Percentiles rank a stretch among this genome's conserved stretches.
Conservation (phyloP, 2,329 filamentous ascomycete genomes). For the Anthostomella pinea region DNA sequence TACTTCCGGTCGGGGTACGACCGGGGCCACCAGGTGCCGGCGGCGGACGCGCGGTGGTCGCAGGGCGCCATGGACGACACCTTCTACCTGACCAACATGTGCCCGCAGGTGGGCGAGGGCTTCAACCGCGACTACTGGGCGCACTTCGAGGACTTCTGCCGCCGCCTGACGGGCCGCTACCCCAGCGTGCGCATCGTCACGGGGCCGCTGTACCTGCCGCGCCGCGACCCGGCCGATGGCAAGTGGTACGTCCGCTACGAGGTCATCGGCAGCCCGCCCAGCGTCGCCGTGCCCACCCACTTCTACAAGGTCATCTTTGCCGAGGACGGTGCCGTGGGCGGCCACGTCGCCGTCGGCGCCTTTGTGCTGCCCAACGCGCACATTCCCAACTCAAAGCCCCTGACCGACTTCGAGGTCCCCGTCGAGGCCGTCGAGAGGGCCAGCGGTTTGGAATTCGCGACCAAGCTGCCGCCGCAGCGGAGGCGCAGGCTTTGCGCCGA, state of each 20-base stretch:
- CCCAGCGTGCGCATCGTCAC: constrained; percentile 89
- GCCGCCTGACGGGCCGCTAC: constrained; percentile 75
- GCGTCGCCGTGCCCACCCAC: constrained; percentile 93
- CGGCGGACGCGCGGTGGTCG: constrained; percentile 93
- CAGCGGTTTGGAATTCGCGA: constrained; percentile 86
- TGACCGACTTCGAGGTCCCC: constrained; percentile 92
- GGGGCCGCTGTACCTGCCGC: constrained; percentile 88
- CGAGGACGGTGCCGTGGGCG: constrained; percentile 66
- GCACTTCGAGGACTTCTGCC: constrained; percentile 96
- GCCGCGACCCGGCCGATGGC: constrained; percentile 74
- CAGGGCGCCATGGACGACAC: constrained; percentile 94
- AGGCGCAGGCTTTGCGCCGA: constrained; percentile 82
- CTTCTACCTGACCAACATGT: constrained; percentile 94
- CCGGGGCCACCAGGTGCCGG: constrained; percentile 93
- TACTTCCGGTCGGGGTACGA: constrained; percentile 96
- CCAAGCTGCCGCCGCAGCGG: constrained; percentile 69
- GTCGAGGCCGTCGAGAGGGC: constrained; percentile 90
- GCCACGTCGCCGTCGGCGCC: constrained; percentile 81
- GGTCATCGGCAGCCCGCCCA: constrained; percentile 89
- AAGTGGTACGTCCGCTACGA: constrained; percentile 97
- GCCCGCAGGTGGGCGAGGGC: constrained; percentile 93
- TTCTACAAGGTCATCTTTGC: constrained; percentile 99
- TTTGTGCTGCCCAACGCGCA: constrained; percentile 92
- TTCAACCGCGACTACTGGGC: constrained; percentile 99
- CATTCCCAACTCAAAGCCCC: constrained; percentile 83